Evolutionary conservation across 305 asterid species (phyloP), one percentile per base, ranked within the genome.

Genomic region (Euphrasia arctica): DNA sequence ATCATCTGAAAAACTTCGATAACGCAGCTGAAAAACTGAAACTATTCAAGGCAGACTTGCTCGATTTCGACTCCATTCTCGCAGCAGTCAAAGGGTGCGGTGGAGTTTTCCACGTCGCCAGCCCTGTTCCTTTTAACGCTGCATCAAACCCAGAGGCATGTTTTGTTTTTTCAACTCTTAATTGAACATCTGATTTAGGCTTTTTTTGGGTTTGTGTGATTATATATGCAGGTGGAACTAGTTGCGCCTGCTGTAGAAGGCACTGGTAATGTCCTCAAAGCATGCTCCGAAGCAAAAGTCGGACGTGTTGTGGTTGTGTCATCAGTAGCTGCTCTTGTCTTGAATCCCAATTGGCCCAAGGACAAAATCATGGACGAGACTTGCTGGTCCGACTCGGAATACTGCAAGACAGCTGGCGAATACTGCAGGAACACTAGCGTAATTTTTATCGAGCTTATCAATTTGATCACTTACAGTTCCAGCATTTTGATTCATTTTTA

Each of bases 31-130:
- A 78, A 10, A 87, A 74, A 34, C 85, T 90, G 56, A 77, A 76
- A 70, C 72, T 90, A 27, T 73, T 82, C 54, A 79, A 79, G 82
- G 95, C 91, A 13, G 91, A 87, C 60, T 77, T 90, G 68, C 82
- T 87, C 22, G 90, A 90, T 78, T 82, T 72, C 59, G 67, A 71
- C 75, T 80, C 97, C 43, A 70, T 90, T 63, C 79, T 50, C 58
- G 81, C 80, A 14, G 94, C 97, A 31, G 70, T 87, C 45, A 58
- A 60, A 66, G 95, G 95, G 10, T 87, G 95, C 67, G 57, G 22
- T 14, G 97, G 93, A 8, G 95, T 90, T 7, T 90, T 90, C 72
- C 97, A 90, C 51, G 88, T 87, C 34, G 97, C 97, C 58, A 2
- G 80, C 70, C 96, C 96, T 0, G 90, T 84, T 63, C 97, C 95